Evolutionary conservation across 163 green algal genomes (phyloP).

Genomic region (Scenedesmus sp.): DNA sequence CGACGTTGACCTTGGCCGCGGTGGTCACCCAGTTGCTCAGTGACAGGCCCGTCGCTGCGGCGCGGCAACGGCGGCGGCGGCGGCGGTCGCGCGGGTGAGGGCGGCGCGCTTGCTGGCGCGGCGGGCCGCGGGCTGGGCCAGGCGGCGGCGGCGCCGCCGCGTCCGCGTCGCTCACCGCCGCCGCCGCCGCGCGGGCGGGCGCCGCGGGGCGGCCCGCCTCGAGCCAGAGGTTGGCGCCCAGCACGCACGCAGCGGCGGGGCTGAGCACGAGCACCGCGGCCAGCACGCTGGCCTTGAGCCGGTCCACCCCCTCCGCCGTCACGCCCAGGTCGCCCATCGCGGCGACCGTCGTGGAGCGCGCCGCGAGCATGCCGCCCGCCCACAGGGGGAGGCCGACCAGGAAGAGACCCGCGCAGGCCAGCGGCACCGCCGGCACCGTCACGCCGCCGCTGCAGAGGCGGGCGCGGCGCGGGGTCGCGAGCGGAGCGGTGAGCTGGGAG

Average conservation of each 20-base stretch:
- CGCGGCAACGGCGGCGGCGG: too few species aligned
- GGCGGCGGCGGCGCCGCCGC: too few species aligned
- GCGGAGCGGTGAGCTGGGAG: too few species aligned
- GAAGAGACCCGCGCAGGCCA: not conserved
- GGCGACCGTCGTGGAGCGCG: not conserved
- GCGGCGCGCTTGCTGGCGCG: too few species aligned
- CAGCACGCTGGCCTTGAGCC: slow-evolving; percentile 24
- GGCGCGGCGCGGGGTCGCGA: too few species aligned
- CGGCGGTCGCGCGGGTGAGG: too few species aligned
- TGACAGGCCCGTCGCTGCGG: not conserved
- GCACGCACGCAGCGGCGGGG: not conserved
- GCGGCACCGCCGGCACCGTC: not conserved
- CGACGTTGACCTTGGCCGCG: not conserved
- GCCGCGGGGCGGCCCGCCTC: not conserved
- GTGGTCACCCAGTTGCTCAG: not conserved
- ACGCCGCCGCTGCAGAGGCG: not conserved
- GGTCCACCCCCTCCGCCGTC: not conserved
- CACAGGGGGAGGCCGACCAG: slow-evolving; percentile 2
- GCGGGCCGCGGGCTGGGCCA: too few species aligned
- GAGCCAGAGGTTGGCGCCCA: slow-evolving; percentile 1
- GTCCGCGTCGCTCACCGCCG: too few species aligned
- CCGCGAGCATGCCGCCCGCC: slow-evolving; percentile 21
- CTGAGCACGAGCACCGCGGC: not conserved
- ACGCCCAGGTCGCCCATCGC: not conserved
- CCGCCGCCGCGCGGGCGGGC: not conserved